These are phyloP conservation scores for Medicago ruthenica DNA, from an alignment of 306 rosid species.

Conservation along the genomic window DNA sequence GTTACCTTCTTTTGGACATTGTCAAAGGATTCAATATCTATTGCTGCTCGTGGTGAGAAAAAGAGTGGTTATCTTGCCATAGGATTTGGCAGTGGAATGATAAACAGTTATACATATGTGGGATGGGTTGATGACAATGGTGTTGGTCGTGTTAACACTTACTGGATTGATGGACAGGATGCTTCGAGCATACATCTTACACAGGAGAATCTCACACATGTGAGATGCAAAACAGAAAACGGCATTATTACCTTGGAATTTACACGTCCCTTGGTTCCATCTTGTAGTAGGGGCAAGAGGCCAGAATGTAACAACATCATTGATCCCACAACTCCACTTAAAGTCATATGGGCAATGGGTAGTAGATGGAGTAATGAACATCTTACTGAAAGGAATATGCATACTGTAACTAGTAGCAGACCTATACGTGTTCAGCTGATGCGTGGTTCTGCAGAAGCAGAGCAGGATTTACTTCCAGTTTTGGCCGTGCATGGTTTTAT, in stretches of 20 bases:
- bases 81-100: constrained; percentile 86
- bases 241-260: constrained; percentile 86
- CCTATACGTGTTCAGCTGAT: constrained; percentile 67
- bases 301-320: constrained; percentile 81
- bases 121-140: constrained; percentile 84
- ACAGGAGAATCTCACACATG: constrained; percentile 71
- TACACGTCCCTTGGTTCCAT: constrained; percentile 82
- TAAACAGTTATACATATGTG: constrained; percentile 76
- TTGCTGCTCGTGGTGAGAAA: constrained; percentile 92
- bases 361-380: constrained; percentile 66
- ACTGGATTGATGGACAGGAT: constrained; percentile 88
- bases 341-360: constrained; percentile 97
- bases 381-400: constrained; percentile 81
- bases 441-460: constrained; percentile 95
- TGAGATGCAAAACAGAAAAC: constrained; percentile 82
- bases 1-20: constrained; percentile 90
- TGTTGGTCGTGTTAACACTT: constrained; percentile 67
- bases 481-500: constrained; percentile 92
- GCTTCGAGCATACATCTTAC: constrained; percentile 72
- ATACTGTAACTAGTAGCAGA: constrained; percentile 78
- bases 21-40: constrained; percentile 65
- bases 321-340: constrained; percentile 85
- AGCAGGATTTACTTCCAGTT: constrained; percentile 88
- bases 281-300: constrained; percentile 55
- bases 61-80: constrained; percentile 95